Conservation (phyloP, 2,329 filamentous ascomycete species). For the Tolypocladium guangdongense region DNA sequence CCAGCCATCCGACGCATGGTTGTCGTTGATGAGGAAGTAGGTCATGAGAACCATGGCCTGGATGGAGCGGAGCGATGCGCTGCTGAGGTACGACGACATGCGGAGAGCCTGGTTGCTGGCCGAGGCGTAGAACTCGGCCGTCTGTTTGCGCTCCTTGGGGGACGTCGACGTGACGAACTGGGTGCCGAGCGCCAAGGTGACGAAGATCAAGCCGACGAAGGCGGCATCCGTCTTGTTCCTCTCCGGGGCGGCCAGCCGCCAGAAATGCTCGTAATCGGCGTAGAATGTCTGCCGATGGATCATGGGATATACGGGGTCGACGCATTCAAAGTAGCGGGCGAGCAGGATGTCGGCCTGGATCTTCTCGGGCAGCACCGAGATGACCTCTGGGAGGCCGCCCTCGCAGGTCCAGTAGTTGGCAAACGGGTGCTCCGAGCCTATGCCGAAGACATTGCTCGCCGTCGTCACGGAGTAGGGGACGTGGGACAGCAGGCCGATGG, state of each 20-base stretch:
- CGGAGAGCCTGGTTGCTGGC: constrained; percentile 68
- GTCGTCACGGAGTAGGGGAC: constrained; percentile 61
- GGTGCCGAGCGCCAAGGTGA: constrained; percentile 67
- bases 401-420: constrained; percentile 78
- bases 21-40: constrained; percentile 80
- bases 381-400: constrained; percentile 63
- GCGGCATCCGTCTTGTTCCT: constrained; percentile 54
- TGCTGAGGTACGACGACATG: constrained; percentile 66
- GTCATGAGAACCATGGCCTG: constrained; percentile 73
- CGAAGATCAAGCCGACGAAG: constrained; percentile 62
- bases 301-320: constrained; percentile 75
- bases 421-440: constrained; percentile 68
- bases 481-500: constrained; percentile 56
- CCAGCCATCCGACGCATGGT: constrained; percentile 74
- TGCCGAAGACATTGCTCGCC: constrained; percentile 70
- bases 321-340: constrained; percentile 53
- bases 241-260: constrained; percentile 48
- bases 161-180: constrained; percentile 58
- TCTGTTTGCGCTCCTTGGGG: constrained; percentile 55
- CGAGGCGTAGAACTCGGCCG: constrained; percentile 72
- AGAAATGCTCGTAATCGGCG: constrained; percentile 69
- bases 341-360: constrained; percentile 63
- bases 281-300: constrained; percentile 66
- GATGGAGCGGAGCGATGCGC: constrained; percentile 60
- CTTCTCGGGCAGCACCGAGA: constrained; percentile 65